Evolutionary conservation across 2,329 filamentous ascomycete genomes (phyloP).

Genomic region (Cucurbitaria berberidis): DNA sequence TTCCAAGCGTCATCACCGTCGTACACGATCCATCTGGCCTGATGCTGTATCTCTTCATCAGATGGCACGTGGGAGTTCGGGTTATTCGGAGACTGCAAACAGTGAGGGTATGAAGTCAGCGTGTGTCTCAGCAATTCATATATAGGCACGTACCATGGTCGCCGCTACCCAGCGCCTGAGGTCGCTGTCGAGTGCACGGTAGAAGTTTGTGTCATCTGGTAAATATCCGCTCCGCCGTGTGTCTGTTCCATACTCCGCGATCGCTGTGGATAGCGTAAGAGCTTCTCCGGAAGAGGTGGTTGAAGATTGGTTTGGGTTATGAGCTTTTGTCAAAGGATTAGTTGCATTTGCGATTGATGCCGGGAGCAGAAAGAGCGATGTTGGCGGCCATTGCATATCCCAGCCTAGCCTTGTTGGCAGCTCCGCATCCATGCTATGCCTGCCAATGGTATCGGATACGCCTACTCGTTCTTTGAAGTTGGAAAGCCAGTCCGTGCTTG

Average conservation of each 20-base stretch:
- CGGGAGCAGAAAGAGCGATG: neutral
- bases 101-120: neutral
- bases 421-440: neutral
- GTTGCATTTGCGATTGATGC: neutral
- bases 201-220: slow-evolving; percentile 25
- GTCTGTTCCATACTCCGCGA: neutral
- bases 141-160: slow-evolving; percentile 9
- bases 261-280: neutral
- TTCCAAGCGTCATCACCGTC: slow-evolving; percentile 46
- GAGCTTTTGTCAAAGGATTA: neutral
- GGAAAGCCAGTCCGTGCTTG: slow-evolving; percentile 16
- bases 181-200: slow-evolving; percentile 24
- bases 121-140: neutral
- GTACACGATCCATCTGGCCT: slow-evolving; percentile 43
- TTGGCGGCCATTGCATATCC: neutral
- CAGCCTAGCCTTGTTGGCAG: neutral
- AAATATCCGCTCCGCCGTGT: slow-evolving; percentile 7
- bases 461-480: slow-evolving; percentile 20
- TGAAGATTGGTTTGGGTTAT: neutral
- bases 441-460: neutral
- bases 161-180: slow-evolving; percentile 31
- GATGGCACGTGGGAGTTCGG: slow-evolving; percentile 29
- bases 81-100: slow-evolving; percentile 22
- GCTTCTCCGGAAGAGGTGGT: neutral
- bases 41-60: slow-evolving; percentile 43